Evolutionary conservation across 2,329 filamentous ascomycete genomes (phyloP), one percentile per base, ranked within the genome.

Genomic region (Aspergillus thermomutatus): DNA sequence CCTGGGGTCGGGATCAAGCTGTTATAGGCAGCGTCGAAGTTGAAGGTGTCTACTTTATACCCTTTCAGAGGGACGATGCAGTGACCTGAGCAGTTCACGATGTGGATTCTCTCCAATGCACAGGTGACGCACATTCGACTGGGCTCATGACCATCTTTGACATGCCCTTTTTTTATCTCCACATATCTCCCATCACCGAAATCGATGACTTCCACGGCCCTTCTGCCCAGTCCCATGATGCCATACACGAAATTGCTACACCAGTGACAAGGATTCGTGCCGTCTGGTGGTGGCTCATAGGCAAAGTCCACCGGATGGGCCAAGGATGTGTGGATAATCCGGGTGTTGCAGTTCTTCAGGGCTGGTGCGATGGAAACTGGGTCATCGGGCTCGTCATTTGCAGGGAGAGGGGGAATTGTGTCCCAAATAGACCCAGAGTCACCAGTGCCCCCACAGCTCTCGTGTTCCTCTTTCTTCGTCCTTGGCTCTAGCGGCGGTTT

Each of bases 261-360:
- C 69, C 75, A 80, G 57, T 76, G 62, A 59, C 78, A 80, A 1
- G 68, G 63, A 1, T 59, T 48, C 1, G 53, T 57, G 11, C 55
- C 56, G 11, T 66, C 53, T 3, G 49, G 26, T 5, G 62, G 31
- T 11, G 66, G 60, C 4, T 66, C 60, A 56, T 72, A 62, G 34
- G 73, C 69, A 62, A 79, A 77, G 11, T 54, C 49, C 21, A 79
- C 70, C 0, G 77, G 77, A 50, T 78, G 75, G 17, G 70, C 66
- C 58, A 77, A 71, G 10, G 64, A 70, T 2, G 76, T 79, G 7
- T 53, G 60, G 49, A 77, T 71, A 3, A 63, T 69, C 7, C 62
- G 68, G 17, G 65, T 59, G 3, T 34, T 26, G 1, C 26, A 25
- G 14, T 43, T 7, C 21, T n/a, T 52, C 9, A 17, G 27, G 45